Percentiles rank a stretch among this genome's conserved stretches.
Conservation (phyloP, 2,329 filamentous ascomycete species). For the Colletotrichum tropicicola region DNA sequence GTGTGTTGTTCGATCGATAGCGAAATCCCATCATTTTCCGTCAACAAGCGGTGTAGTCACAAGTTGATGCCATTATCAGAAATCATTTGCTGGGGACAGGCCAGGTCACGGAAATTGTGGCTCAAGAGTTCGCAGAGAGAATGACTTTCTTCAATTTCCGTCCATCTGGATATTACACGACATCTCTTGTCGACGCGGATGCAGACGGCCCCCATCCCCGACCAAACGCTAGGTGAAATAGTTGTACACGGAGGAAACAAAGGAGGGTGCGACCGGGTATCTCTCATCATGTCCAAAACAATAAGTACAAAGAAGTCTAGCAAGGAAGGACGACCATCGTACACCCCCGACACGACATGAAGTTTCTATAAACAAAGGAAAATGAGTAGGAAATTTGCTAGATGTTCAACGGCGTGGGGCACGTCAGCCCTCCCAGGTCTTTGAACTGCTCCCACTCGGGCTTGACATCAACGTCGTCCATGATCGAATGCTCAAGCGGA, state of each 20-base stretch:
- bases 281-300: constrained; percentile 28
- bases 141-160: not conserved
- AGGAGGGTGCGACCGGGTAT: constrained; percentile 26
- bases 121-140: too few species aligned
- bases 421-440: constrained; percentile 54
- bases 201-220: too few species aligned
- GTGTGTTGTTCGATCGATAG: too few species aligned
- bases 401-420: constrained; percentile 12
- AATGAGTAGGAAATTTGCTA: not conserved
- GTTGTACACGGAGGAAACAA: not conserved
- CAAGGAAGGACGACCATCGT: not conserved
- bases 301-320: constrained; percentile 3
- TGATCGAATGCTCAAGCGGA: not conserved
- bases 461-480: constrained; percentile 35
- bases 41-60: too few species aligned
- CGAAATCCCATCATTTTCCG: too few species aligned
- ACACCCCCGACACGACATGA: not conserved
- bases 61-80: too few species aligned
- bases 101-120: too few species aligned
- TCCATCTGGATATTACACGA: not conserved
- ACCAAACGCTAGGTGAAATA: not conserved
- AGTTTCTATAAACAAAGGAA: not conserved
- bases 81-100: too few species aligned
- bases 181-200: not conserved
- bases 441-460: constrained; percentile 57